Evolutionary conservation across 1,284 basidiomycete genomes (phyloP).

Genomic region (Apiotrichum mycotoxinovorans): DNA sequence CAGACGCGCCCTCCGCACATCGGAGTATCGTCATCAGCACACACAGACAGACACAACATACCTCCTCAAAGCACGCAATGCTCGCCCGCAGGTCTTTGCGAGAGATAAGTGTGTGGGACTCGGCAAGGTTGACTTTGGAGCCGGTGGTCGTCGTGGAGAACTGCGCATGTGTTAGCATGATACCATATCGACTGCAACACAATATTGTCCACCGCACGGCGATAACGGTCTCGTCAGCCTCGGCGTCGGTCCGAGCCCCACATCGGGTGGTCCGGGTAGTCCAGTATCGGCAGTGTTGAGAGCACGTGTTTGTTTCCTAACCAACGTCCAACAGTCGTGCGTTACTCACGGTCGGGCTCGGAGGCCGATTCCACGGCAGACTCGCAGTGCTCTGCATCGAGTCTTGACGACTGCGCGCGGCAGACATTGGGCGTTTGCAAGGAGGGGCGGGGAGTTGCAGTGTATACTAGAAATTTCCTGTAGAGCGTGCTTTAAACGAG

Average conservation of each 20-base stretch:
- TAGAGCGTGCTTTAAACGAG: too few species aligned
- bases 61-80: conserved; percentile 48
- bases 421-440: background rate
- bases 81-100: conserved; percentile 47
- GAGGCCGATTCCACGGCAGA: conserved; percentile 16
- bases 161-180: conserved; percentile 21
- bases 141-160: conserved; percentile 49
- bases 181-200: background rate
- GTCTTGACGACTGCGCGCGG: conserved; percentile 9
- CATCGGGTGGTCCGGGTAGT: too few species aligned
- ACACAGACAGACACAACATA: conserved; percentile 12
- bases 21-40: background rate
- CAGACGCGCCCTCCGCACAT: background rate
- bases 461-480: too few species aligned
- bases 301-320: background rate
- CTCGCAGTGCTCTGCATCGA: conserved; percentile 16
- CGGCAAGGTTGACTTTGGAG: conserved; percentile 42
- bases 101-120: conserved; percentile 43
- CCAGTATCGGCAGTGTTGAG: background rate
- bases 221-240: background rate
- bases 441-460: too few species aligned
- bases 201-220: too few species aligned
- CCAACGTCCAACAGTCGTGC: too few species aligned
- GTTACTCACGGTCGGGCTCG: conserved; percentile 18
- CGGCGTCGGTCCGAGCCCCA: background rate